These are phyloP conservation scores for Pyronema omphalodes DNA, from an alignment of 495 filamentous ascomycete species.

Conservation along the genomic window DNA sequence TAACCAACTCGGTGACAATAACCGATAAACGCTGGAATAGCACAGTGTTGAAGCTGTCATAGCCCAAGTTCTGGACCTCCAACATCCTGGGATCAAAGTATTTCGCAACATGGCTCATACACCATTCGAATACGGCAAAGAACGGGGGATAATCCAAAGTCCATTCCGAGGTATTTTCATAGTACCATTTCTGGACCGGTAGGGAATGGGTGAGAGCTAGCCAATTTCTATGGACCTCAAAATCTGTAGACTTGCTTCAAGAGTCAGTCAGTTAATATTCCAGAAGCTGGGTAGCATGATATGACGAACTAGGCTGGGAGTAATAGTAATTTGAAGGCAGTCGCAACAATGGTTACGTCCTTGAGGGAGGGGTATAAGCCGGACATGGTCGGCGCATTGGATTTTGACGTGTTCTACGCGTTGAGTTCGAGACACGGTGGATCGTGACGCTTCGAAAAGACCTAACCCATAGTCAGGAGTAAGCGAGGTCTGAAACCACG, in stretches of 20 bases:
- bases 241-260: conserved; percentile 90
- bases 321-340: conserved; percentile 81
- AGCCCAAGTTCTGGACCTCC: conserved; percentile 56
- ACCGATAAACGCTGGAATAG: conserved; percentile 85
- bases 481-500: too few relatives aligned
- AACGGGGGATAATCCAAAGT: conserved; percentile 97
- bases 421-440: too few relatives aligned
- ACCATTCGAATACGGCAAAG: conserved; percentile 93
- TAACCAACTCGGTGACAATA: conserved; percentile 65
- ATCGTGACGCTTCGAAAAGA: too few relatives aligned
- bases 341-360: conserved; percentile 66
- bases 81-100: conserved; percentile 69
- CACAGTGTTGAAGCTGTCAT: conserved; percentile 78
- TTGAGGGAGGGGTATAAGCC: conserved; percentile 16
- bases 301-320: conserved; percentile 83
- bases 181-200: conserved; percentile 83
- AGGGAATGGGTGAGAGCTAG: conserved; percentile 82
- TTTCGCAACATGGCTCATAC: conserved; percentile 62
- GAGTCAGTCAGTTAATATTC: conserved; percentile 6
- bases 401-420: too few relatives aligned
- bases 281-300: background rate
- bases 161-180: conserved; percentile 95
- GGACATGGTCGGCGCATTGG: background rate
- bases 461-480: too few relatives aligned
- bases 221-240: conserved; percentile 97